Base-by-base conservation (phyloP, 1,284 basidiomycete species). In the Flammula alnicola region DNA sequence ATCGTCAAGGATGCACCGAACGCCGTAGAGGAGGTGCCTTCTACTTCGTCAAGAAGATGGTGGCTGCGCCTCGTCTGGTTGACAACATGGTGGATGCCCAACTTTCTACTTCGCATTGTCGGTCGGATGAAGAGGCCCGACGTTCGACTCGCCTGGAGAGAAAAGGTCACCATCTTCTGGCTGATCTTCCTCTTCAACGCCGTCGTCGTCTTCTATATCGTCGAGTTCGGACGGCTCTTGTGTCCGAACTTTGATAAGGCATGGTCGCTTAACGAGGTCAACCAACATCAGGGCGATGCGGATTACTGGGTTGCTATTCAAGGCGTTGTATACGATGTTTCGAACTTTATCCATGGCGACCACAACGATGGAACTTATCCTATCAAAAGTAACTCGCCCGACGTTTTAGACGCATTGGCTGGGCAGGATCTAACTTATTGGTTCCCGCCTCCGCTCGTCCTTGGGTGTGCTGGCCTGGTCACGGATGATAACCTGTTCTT, bases 71-170 rank as follows among this genome's bases (percentile, higher is more conserved):
- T 86, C 2, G 86, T 94, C 3, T 95, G 92, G 92, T 51, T 74
- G 0, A 72, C 81, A 16, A 98, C 96, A 0, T 96, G 84, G 75
- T 91, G 82, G 80, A 86, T 97, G 8, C 96, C 96, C 0, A 75
- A 78, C 5, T 86, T 90, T 64, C 63, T 90, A 17, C 76, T 95
- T 10, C 73, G 69, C 9, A 73, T 75, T 23, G 45, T 97, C 12
- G 95, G 96, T 0, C 78, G 91, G 33, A 98, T 99, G 95, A 97
- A 97, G 68, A 87, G 96, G 3, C 91, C 94, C 0, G 97, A 99
- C 65, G 78, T 99, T 5, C 86, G 90, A 36, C 81, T 98, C 54
- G 96, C 96, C 0, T 99, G 97, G 96, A 77, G 96, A 49, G 96
- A 99, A 70, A 99, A 99, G 72, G 71, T 98, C 35, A 84, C 95